phyloP scores from a whole-genome alignment of 352 stramenopile species.

The Phytophthora syringae region DNA sequence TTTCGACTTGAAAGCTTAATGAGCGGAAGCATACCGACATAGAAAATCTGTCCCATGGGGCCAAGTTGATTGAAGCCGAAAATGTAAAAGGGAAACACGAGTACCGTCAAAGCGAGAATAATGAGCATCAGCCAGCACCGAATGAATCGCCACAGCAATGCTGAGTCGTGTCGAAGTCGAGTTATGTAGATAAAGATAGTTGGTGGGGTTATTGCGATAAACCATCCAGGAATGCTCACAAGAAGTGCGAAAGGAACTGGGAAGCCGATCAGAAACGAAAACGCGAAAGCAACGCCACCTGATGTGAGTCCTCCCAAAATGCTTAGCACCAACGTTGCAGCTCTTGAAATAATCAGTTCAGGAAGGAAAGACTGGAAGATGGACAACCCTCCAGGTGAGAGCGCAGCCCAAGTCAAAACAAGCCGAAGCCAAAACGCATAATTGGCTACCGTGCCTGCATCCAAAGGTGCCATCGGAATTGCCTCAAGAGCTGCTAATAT shows the following conservation, averaged over 20 bases:
- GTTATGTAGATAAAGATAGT: background rate
- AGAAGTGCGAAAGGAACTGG: constrained; percentile 11
- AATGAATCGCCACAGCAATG: background rate
- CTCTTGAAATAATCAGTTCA: constrained; percentile 10
- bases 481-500: constrained; percentile 1
- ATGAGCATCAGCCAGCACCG: background rate
- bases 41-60: background rate
- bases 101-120: background rate
- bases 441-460: background rate
- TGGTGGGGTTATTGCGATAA: background rate
- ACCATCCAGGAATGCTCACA: background rate
- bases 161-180: background rate
- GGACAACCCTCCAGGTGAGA: background rate
- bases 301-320: background rate
- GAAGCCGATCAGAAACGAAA: constrained; percentile 7
- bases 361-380: constrained; percentile 3
- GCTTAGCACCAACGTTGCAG: background rate
- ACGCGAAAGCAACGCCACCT: background rate
- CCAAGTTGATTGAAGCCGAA: background rate
- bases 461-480: background rate
- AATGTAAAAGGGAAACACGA: background rate
- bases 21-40: constrained; percentile 1
- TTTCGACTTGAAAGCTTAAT: constrained; percentile 1
- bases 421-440: constrained; percentile 9
- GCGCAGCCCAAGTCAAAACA: background rate